phyloP scores from a whole-genome alignment of 2,329 filamentous ascomycete genomes.

The Paracamarosporium sp. region DNA sequence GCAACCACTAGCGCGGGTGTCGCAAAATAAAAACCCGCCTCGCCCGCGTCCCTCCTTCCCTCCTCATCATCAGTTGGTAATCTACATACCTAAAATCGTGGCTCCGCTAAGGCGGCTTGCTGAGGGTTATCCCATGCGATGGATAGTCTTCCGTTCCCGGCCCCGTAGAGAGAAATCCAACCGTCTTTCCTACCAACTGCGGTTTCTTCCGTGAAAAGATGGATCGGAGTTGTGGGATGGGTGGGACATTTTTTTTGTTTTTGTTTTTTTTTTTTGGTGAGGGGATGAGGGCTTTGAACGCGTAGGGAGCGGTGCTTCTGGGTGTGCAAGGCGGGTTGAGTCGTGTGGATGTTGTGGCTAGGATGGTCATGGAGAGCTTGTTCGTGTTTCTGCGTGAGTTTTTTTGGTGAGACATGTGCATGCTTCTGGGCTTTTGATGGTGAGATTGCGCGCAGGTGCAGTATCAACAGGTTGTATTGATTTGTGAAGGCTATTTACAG shows the following conservation, averaged over 20 bases:
- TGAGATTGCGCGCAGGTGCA: no score
- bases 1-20: no score
- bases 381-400: background rate
- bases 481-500: no score
- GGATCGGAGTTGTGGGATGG: conserved; percentile 52
- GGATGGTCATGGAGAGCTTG: background rate
- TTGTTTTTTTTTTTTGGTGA: background rate
- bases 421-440: no score
- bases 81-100: conserved; percentile 46
- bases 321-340: conserved; percentile 3
- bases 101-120: conserved; percentile 51
- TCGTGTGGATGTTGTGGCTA: no score
- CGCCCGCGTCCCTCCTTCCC: conserved; percentile 27
- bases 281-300: background rate
- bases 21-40: conserved; percentile 30
- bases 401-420: no score
- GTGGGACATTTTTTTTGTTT: conserved; percentile 39
- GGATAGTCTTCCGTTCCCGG: conserved; percentile 53
- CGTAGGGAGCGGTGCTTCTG: conserved; percentile 15
- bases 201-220: conserved; percentile 49
- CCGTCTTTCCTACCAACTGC: conserved; percentile 49
- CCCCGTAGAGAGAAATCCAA: conserved; percentile 47
- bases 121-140: conserved; percentile 49
- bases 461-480: no score
- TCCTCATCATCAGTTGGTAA: conserved; percentile 47